Conservation (phyloP, 2,329 filamentous ascomycete genomes). For the Myriosclerotinia curreyana region DNA sequence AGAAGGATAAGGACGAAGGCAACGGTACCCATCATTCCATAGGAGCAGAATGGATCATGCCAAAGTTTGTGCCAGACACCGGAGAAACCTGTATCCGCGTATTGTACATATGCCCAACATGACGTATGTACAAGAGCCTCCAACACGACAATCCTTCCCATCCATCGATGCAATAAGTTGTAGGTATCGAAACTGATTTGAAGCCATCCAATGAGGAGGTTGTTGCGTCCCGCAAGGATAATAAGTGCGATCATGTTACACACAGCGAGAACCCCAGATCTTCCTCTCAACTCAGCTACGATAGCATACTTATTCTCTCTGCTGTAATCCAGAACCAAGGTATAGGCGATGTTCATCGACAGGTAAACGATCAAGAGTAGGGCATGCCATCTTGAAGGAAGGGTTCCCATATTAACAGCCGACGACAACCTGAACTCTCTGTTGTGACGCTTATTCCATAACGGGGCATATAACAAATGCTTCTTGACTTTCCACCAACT, state of each 20-base stretch:
- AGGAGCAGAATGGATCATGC: slow-evolving; percentile 61
- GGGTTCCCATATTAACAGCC: slow-evolving; percentile 58
- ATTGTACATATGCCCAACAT: slow-evolving; percentile 71
- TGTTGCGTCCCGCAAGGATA: slow-evolving; percentile 87
- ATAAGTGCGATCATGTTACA: slow-evolving; percentile 92
- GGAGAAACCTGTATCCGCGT: slow-evolving; percentile 60
- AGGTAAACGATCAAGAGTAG: slow-evolving; percentile 57
- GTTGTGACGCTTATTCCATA: slow-evolving; percentile 65
- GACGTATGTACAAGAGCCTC: slow-evolving; percentile 68
- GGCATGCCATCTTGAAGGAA: slow-evolving; percentile 62
- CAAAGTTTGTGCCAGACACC: slow-evolving; percentile 54
- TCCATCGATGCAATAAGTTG: slow-evolving; percentile 85
- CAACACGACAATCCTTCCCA: slow-evolving; percentile 68
- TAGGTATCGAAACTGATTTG: slow-evolving; percentile 94
- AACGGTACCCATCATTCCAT: slow-evolving; percentile 58
- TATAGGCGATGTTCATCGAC: slow-evolving; percentile 60
- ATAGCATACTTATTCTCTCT: slow-evolving; percentile 59
- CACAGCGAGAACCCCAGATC: slow-evolving; percentile 77
- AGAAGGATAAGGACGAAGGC: slow-evolving; percentile 65
- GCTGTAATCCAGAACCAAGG: slow-evolving; percentile 60
- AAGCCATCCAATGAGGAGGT: slow-evolving; percentile 78
- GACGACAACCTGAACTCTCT: slow-evolving; percentile 61
- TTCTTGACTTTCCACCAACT: slow-evolving; percentile 60
- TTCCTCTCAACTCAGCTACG: slow-evolving; percentile 78
- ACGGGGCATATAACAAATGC: slow-evolving; percentile 60